Base-by-base conservation (phyloP, 345 rosid species). In the Syzygium jambos region DNA sequence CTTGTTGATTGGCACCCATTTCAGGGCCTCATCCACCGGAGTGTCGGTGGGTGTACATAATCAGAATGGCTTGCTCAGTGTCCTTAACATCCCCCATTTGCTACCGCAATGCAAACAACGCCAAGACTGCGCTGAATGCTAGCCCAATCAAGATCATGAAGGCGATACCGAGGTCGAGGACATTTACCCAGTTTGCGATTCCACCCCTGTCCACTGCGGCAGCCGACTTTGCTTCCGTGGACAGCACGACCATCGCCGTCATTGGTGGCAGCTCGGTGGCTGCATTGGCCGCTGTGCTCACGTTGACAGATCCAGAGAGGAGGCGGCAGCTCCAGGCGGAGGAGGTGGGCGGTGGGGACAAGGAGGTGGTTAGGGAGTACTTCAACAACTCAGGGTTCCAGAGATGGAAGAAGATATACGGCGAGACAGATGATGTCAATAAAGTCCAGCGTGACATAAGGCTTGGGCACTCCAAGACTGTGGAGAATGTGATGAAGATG, bases 351-450 rank as follows among this genome's bases (percentile, higher is more conserved):
- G 99, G 99, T 25, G 96, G 94, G 11, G 99, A 96, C 87, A 96
- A 95, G 92, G 99, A 98, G 80, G 99, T 96, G 6, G 99, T 95
- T 89, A 94, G 90, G 87, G 98, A 98, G 90, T 98, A 96, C 91
- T 96, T 95, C 93, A 96, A 96, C 86, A 95, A 93, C 88, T 89
- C 97, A 1, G 98, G 99, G 5, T 96, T 97, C 90, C 96, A 96
- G 92, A 90, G 99, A 88, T 95, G 99, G 99, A 93, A 90, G 94
- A 96, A 95, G 93, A 98, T 96, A n/a, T 95, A 98, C 83, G 98
- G 97, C 4, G 98, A 95, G 91, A 94, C 96, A 2, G 98, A 95
- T 53, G 99, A 98, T 51, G 98, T 96, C 51, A 98, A 98, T 84
- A 90, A 92, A 15, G 99, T 95, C 3, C 99, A 98, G 91, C 93